phyloP scores from a whole-genome alignment of 2,329 filamentous ascomycete species.

The Claviceps fusiformis region DNA sequence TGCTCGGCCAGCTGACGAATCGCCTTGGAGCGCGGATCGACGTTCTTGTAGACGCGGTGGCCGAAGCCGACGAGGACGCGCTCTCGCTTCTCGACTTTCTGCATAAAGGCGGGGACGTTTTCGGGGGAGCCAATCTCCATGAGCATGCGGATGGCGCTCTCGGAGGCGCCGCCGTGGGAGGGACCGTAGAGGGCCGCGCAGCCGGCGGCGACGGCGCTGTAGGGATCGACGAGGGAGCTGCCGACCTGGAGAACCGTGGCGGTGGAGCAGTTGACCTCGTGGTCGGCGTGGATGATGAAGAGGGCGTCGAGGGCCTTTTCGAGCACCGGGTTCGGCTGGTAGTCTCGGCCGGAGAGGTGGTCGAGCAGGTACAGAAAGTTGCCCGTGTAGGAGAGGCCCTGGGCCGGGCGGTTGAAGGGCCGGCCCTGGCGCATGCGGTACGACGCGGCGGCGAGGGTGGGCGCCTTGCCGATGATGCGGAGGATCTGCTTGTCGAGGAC shows the following conservation, averaged over 20 bases:
- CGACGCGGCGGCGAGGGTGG: constrained; percentile 34
- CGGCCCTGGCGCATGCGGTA: constrained; percentile 40
- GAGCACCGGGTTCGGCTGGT: constrained; percentile 33
- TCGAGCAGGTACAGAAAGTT: constrained; percentile 43
- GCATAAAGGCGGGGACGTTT: constrained; percentile 36
- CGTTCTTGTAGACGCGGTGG: constrained; percentile 40
- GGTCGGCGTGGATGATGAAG: constrained; percentile 43
- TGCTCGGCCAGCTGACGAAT: constrained; percentile 35
- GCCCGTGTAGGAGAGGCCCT: constrained; percentile 35
- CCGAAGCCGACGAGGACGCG: constrained; percentile 41
- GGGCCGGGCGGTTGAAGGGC: constrained; percentile 34
- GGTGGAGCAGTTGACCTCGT: constrained; percentile 45
- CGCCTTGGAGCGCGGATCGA: constrained; percentile 37
- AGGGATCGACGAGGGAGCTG: constrained; percentile 41
- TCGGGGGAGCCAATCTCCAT: constrained; percentile 36
- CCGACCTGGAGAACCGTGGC: constrained; percentile 43
- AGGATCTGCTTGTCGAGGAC: constrained; percentile 38
- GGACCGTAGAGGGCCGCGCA: constrained; percentile 42
- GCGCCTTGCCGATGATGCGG: constrained; percentile 36
- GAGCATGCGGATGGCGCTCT: constrained; percentile 40
- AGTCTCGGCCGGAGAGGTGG: constrained; percentile 32
- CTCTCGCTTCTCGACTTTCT: constrained; percentile 35
- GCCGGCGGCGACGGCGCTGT: constrained; percentile 36
- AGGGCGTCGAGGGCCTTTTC: constrained; percentile 38
- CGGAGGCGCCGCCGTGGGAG: constrained; percentile 45